Conservation (phyloP, 495 filamentous ascomycete genomes). For the Sabuloglossum arenarium region DNA sequence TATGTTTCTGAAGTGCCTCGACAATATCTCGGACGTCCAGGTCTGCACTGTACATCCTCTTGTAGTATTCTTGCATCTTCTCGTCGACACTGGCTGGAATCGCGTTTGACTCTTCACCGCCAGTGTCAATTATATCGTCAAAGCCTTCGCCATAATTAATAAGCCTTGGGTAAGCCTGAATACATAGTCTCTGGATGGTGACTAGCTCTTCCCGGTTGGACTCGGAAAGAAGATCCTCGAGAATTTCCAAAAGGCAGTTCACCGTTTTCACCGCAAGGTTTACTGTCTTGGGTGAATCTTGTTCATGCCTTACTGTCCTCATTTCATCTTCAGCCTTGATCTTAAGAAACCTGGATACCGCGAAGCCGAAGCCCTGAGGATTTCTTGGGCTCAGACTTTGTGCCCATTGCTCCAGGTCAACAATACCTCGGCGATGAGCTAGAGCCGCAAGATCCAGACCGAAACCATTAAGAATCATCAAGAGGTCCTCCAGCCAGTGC, state of each 20-base stretch:
- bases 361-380: conserved; percentile 33
- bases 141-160: conserved; percentile 90
- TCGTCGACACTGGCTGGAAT: conserved; percentile 59
- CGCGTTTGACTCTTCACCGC: conserved; percentile 56
- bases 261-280: conserved; percentile 72
- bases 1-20: conserved; percentile 60
- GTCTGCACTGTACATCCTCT: conserved; percentile 85
- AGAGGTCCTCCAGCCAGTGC: conserved; percentile 63
- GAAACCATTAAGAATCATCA: conserved; percentile 54
- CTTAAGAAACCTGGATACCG: conserved; percentile 51
- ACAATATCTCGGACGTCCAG: conserved; percentile 63
- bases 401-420: conserved; percentile 70
- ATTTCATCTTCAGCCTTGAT: conserved; percentile 73
- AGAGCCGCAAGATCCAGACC: conserved; percentile 75
- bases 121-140: conserved; percentile 73
- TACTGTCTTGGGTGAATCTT: conserved; percentile 37
- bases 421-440: conserved; percentile 60
- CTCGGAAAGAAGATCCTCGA: conserved; percentile 35
- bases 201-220: conserved; percentile 31
- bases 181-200: conserved; percentile 59
- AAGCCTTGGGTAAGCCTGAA: conserved; percentile 82
- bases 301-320: conserved; percentile 40
- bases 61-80: conserved; percentile 92
- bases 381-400: conserved; percentile 37
- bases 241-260: conserved; percentile 51